Percentiles rank a stretch among this genome's conserved stretches.
phyloP scores from a whole-genome alignment of 1,284 basidiomycete species.

The Somion occarium region DNA sequence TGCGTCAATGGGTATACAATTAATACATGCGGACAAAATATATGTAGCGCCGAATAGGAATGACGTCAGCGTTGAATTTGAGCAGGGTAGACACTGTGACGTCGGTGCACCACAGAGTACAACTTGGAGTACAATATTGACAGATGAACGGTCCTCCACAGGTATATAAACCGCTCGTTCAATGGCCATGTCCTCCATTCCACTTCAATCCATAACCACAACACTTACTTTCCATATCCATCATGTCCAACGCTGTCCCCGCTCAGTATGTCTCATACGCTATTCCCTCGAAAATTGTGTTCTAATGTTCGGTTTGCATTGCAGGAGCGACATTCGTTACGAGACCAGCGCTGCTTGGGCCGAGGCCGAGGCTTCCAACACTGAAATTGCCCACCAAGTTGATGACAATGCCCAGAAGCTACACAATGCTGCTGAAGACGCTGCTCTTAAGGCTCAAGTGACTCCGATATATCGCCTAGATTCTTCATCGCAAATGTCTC shows the following conservation, averaged over 20 bases:
- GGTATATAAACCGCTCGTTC: not conserved
- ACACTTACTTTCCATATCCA: not conserved
- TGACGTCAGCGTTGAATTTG: no score
- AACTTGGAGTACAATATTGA: not conserved
- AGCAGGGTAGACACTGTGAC: no score
- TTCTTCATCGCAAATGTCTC: not conserved
- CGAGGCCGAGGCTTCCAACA: constrained; percentile 42
- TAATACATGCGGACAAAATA: no score
- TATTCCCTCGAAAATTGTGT: no score
- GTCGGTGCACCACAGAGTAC: not conserved
- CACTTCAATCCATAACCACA: not conserved
- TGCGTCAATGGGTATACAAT: no score
- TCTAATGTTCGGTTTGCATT: not conserved
- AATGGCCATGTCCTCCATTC: not conserved
- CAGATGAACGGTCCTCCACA: not conserved
- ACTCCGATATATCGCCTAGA: constrained; percentile 7
- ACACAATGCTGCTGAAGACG: constrained; percentile 41
- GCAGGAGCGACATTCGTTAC: constrained; percentile 28
- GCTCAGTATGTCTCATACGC: constrained; percentile 11
- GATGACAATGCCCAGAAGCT: constrained; percentile 42
- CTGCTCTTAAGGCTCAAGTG: constrained; percentile 45
- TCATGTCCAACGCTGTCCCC: constrained; percentile 6
- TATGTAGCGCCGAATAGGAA: no score
- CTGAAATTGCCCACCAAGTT: constrained; percentile 32
- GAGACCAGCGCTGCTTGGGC: constrained; percentile 49